A percentile compares a stretch with the other conserved stretches of the same genome.
phyloP scores from a whole-genome alignment of 352 stramenopile genomes.

The Phytopythium oedochilum region DNA sequence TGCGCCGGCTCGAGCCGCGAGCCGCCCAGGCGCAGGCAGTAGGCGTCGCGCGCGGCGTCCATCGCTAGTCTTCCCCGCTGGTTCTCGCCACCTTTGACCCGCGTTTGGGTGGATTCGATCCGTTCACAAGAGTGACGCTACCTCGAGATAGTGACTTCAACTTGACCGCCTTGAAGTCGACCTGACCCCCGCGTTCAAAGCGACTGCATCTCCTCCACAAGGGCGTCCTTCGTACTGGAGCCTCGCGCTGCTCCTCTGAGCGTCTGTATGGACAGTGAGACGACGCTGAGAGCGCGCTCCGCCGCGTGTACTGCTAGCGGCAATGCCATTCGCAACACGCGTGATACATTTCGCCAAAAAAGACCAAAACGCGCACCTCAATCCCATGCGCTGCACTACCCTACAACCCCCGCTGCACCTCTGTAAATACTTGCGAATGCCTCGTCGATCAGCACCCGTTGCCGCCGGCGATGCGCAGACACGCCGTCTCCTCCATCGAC shows the following conservation, averaged over 20 bases:
- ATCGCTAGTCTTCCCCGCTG: not conserved
- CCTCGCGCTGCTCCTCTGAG: too few relatives aligned
- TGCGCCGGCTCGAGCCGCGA: conserved; percentile 2
- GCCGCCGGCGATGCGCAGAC: conserved; percentile 55
- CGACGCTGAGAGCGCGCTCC: too few relatives aligned
- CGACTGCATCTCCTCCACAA: too few relatives aligned
- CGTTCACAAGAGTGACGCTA: not conserved
- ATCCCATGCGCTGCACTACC: too few relatives aligned
- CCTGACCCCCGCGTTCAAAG: too few relatives aligned
- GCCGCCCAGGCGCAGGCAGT: conserved; percentile 5
- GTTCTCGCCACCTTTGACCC: not conserved
- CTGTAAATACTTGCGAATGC: conserved; percentile 2
- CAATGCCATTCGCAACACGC: too few relatives aligned
- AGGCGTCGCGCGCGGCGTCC: not conserved
- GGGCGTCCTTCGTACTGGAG: too few relatives aligned
- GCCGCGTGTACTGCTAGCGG: too few relatives aligned
- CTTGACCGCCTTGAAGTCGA: not conserved
- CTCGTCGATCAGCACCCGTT: conserved; percentile 34
- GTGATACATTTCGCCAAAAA: too few relatives aligned
- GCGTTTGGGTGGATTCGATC: not conserved
- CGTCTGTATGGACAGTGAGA: too few relatives aligned
- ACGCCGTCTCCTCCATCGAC: conserved; percentile 50
- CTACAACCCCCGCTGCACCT: not conserved
- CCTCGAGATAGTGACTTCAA: not conserved
- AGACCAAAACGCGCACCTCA: not conserved